phyloP scores from a whole-genome alignment of 2,329 filamentous ascomycete species.

The Aureobasidium vineae region DNA sequence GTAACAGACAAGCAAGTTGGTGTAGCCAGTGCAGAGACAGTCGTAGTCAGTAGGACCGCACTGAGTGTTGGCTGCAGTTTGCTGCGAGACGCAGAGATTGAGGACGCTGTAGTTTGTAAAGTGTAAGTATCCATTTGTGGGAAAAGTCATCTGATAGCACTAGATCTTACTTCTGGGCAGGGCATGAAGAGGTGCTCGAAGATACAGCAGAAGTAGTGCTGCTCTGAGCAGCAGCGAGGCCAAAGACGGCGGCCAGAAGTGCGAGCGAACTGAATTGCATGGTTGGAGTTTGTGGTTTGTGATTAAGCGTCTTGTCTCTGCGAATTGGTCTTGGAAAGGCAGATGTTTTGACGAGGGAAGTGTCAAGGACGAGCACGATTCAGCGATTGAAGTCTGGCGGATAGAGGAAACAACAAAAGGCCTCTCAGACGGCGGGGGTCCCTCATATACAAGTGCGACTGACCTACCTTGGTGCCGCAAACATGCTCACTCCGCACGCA shows the following conservation, averaged over 20 bases:
- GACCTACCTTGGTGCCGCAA: conserved; percentile 1
- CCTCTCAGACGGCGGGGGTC: background rate
- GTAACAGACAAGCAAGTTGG: conserved; percentile 52
- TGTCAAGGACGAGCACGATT: background rate
- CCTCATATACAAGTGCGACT: background rate
- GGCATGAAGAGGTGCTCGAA: conserved; percentile 35
- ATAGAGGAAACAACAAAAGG: background rate
- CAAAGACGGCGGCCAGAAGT: conserved; percentile 40
- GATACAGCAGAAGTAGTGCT: conserved; percentile 35
- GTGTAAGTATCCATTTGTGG: conserved; percentile 15
- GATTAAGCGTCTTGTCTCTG: background rate
- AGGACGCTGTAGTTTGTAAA: conserved; percentile 46
- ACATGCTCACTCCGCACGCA: conserved; percentile 3
- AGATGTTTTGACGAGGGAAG: background rate
- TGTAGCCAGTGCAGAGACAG: conserved; percentile 59
- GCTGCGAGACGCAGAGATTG: conserved; percentile 48
- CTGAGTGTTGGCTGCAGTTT: conserved; percentile 43
- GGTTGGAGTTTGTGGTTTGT: background rate
- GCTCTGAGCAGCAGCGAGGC: conserved; percentile 35
- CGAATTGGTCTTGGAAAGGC: no score
- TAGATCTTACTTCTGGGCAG: conserved; percentile 41
- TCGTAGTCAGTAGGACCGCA: conserved; percentile 53
- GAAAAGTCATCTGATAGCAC: background rate
- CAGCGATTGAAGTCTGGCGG: background rate
- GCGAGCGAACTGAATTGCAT: conserved; percentile 29